Conservation (phyloP, 2,329 filamentous ascomycete genomes). For the Colletotrichum viniferum region DNA sequence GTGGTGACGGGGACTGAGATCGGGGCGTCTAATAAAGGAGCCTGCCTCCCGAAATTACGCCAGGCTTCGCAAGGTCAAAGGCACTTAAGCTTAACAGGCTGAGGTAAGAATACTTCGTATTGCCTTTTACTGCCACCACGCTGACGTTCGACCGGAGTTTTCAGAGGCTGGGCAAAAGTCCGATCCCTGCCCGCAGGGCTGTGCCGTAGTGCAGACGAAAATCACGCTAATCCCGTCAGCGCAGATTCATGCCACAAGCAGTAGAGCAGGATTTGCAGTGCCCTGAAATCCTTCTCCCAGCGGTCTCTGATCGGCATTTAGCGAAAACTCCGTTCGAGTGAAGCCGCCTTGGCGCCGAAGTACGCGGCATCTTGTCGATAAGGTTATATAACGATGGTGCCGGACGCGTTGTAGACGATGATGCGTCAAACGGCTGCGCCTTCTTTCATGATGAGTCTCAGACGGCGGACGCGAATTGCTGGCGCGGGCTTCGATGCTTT, state of each 20-base stretch:
- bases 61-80: accelerated
- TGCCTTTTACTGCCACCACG: not conserved
- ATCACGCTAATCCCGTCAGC: not conserved
- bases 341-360: not conserved
- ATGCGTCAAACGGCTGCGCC: not conserved
- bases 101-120: not conserved
- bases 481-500: not conserved
- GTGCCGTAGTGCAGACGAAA: not conserved
- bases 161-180: not conserved
- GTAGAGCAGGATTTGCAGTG: not conserved
- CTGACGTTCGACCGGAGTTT: not conserved
- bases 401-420: not conserved
- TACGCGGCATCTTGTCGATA: not conserved
- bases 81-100: not conserved
- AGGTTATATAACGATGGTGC: not conserved
- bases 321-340: not conserved
- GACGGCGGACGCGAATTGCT: not conserved
- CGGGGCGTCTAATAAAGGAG: not conserved
- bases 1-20: not conserved
- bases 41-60: accelerated
- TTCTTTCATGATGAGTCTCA: not conserved
- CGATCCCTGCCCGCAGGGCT: not conserved
- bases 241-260: not conserved
- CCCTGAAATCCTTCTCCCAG: not conserved
- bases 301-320: not conserved